Percentiles rank a stretch among this genome's conserved stretches.
Conservation (phyloP, 768 basidiomycete species). For the Lactifluus piperatus region DNA sequence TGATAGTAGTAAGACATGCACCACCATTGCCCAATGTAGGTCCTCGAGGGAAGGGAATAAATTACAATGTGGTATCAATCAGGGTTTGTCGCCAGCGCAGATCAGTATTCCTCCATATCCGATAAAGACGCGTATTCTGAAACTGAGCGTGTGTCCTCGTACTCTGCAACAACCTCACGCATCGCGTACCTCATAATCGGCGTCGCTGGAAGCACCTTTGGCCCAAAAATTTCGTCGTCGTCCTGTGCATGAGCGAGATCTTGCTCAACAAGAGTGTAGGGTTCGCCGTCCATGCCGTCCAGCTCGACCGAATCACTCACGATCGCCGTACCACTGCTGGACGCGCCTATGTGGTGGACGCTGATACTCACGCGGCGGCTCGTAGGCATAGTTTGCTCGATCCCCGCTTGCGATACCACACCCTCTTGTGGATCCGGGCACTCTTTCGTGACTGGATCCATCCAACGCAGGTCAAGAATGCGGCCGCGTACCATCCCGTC, state of each 20-base stretch:
- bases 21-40: neutral
- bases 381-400: slow-evolving; percentile 19
- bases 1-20: neutral
- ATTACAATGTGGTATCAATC: slow-evolving; percentile 6
- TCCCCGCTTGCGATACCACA: slow-evolving; percentile 20
- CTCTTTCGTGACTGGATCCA: slow-evolving; percentile 57
- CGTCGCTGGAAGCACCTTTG: slow-evolving; percentile 66
- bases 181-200: slow-evolving; percentile 82
- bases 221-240: slow-evolving; percentile 53
- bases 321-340: slow-evolving; percentile 21
- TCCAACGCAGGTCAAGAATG: slow-evolving; percentile 71
- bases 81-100: neutral
- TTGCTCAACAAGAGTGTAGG: slow-evolving; percentile 31
- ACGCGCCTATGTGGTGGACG: slow-evolving; percentile 18
- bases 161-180: slow-evolving; percentile 76
- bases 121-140: slow-evolving; percentile 74
- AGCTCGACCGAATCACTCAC: slow-evolving; percentile 24
- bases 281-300: slow-evolving; percentile 33
- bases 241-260: slow-evolving; percentile 35
- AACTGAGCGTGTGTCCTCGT: slow-evolving; percentile 63
- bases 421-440: slow-evolving; percentile 28
- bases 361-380: slow-evolving; percentile 21
- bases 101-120: slow-evolving; percentile 68
- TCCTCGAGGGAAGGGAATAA: slow-evolving; percentile 2
- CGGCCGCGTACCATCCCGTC: slow-evolving; percentile 79